Percentiles rank a stretch among this genome's conserved stretches.
Evolutionary conservation across 495 filamentous ascomycete genomes (phyloP).

Genomic region (Tricharina praecox): DNA sequence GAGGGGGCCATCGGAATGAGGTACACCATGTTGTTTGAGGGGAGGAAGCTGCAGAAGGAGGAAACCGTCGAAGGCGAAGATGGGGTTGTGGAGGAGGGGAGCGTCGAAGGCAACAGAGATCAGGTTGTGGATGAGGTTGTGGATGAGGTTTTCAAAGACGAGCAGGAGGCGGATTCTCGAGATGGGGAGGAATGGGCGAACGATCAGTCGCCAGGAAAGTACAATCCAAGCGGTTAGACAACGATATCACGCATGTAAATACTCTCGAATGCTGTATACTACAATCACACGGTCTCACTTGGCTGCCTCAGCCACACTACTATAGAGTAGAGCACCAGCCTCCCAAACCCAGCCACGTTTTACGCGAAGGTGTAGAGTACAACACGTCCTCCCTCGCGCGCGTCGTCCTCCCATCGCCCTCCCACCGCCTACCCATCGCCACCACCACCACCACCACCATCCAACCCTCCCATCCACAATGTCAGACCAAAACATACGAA

Average conservation of each 20-base stretch:
- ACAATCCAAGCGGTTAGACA: too few species aligned
- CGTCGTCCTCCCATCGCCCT: too few species aligned
- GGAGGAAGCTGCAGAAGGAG: background rate
- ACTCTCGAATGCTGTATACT: too few species aligned
- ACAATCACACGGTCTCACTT: too few species aligned
- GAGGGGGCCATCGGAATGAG: conserved; percentile 15
- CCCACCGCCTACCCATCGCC: too few species aligned
- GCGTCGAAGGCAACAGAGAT: background rate
- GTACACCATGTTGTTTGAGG: conserved; percentile 17
- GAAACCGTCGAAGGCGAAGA: background rate
- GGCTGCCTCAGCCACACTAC: background rate
- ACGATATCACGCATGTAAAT: too few species aligned
- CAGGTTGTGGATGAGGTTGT: background rate
- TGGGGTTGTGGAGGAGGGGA: background rate
- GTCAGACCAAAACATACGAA: conserved; percentile 42
- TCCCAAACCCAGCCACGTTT: conserved; percentile 17
- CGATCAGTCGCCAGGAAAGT: too few species aligned
- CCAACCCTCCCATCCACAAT: conserved; percentile 7
- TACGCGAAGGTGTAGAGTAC: too few species aligned
- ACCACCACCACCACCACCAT: background rate
- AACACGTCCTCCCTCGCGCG: too few species aligned
- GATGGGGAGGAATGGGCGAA: too few species aligned
- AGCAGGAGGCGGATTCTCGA: background rate
- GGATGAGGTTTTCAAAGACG: background rate
- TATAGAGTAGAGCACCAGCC: too few species aligned